phyloP scores from a whole-genome alignment of 768 basidiomycete genomes.

The Postia placenta region DNA sequence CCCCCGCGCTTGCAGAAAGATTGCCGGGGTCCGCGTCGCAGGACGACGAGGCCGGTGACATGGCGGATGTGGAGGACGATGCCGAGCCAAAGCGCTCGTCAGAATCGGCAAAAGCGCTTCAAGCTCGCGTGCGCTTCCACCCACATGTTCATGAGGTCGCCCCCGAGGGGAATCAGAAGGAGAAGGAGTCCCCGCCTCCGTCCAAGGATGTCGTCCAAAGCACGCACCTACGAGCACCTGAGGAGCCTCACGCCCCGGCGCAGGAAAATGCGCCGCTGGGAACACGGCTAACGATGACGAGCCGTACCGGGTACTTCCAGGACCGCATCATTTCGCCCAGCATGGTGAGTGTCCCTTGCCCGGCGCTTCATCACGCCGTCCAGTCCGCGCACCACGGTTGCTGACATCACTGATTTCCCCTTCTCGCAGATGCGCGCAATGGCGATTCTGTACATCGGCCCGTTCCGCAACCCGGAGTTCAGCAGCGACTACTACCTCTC shows the following conservation, averaged over 20 bases:
- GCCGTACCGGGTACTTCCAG: conserved; percentile 88
- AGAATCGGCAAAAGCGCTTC: conserved; percentile 72
- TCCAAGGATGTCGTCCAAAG: background rate
- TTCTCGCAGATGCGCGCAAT: conserved; percentile 96
- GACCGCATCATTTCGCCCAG: conserved; percentile 91
- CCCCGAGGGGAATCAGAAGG: conserved; percentile 3
- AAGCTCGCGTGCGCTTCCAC: conserved; percentile 59
- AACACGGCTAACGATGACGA: conserved; percentile 91
- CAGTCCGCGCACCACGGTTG: conserved; percentile 4
- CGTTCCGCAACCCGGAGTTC: conserved; percentile 91
- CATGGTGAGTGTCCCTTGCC: conserved; percentile 69
- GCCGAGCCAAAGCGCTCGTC: conserved; percentile 42
- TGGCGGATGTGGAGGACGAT: conserved; percentile 45
- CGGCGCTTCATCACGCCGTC: background rate
- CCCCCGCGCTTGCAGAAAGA: too few species aligned
- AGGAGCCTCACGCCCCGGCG: background rate
- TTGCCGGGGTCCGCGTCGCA: conserved; percentile 7
- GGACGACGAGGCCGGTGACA: conserved; percentile 40
- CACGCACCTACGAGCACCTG: too few species aligned
- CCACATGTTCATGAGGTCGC: conserved; percentile 14
- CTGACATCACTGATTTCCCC: conserved; percentile 6
- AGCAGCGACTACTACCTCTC: conserved; percentile 94
- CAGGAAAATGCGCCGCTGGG: conserved; percentile 53
- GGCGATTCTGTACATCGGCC: conserved; percentile 96
- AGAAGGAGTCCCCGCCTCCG: background rate